Conservation (phyloP, 768 basidiomycete species). For the Thelephora ganbajun region DNA sequence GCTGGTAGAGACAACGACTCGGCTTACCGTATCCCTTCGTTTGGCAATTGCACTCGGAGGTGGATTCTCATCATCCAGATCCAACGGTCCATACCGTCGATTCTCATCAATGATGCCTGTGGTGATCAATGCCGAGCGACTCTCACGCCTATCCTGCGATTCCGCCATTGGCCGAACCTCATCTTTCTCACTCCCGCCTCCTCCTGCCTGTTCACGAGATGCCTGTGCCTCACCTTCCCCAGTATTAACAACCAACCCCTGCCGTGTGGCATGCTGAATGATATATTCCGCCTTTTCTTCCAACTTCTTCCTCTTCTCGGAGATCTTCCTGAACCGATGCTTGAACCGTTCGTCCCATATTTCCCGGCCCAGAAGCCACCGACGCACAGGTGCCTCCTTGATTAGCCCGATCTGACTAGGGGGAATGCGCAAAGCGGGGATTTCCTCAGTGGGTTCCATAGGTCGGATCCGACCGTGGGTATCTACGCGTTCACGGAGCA, state of each 20-base stretch:
- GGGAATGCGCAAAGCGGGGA: slow-evolving; percentile 38
- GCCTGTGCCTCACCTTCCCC: background rate
- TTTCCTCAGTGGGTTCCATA: slow-evolving; percentile 45
- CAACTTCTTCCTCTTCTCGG: slow-evolving; percentile 29
- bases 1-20: background rate
- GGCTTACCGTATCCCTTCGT: slow-evolving; percentile 49
- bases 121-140: slow-evolving; percentile 4
- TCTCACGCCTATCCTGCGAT: background rate
- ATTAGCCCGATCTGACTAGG: slow-evolving; percentile 51
- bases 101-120: slow-evolving; percentile 10
- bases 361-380: slow-evolving; percentile 51
- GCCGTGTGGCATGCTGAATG: slow-evolving; percentile 28
- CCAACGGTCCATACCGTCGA: slow-evolving; percentile 29
- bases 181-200: background rate
- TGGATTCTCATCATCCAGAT: slow-evolving; percentile 52
- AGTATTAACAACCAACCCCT: slow-evolving; percentile 24
- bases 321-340: slow-evolving; percentile 24
- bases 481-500: slow-evolving; percentile 69
- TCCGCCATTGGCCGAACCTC: slow-evolving; percentile 1
- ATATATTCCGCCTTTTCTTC: slow-evolving; percentile 30
- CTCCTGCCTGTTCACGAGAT: background rate
- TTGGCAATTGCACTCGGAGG: slow-evolving; percentile 62
- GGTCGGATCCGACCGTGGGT: slow-evolving; percentile 42
- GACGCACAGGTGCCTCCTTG: slow-evolving; percentile 54
- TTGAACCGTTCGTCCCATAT: slow-evolving; percentile 46